Evolutionary conservation across 345 rosid genomes (phyloP).

Genomic region (Clarkia xantiana): DNA sequence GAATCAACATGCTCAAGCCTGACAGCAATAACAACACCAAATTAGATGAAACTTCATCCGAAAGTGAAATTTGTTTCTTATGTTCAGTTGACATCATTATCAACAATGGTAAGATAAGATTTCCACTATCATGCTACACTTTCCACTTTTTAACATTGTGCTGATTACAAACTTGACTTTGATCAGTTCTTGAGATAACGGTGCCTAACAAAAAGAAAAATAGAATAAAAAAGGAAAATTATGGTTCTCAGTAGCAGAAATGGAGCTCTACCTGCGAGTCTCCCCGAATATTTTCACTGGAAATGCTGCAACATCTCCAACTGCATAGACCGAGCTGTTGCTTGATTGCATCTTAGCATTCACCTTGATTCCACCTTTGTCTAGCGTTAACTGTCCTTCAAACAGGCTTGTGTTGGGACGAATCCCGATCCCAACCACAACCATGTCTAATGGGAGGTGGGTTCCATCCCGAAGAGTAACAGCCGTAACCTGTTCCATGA

Average conservation of each 20-base stretch:
- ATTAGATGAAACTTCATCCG: no score
- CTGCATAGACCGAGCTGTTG: conserved; percentile 71
- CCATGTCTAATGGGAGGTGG: conserved; percentile 61
- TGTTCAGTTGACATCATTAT: no score
- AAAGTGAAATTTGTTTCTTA: no score
- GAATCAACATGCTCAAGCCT: conserved; percentile 94
- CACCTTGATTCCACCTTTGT: conserved; percentile 90
- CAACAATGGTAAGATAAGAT: no score
- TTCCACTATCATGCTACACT: no score
- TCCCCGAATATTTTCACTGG: conserved; percentile 72
- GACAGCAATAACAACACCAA: no score
- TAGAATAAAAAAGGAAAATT: no score
- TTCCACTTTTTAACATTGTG: no score
- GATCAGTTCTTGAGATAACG: no score
- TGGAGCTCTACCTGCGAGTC: conserved; percentile 22
- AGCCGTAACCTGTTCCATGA: conserved; percentile 47
- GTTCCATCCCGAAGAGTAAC: conserved; percentile 78
- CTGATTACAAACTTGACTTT: no score
- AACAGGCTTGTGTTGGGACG: conserved; percentile 93
- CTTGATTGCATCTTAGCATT: conserved; percentile 74
- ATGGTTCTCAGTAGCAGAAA: no score
- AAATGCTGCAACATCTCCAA: conserved; percentile 86
- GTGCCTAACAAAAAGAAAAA: no score
- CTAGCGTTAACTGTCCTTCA: conserved; percentile 78
- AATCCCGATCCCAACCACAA: conserved; percentile 84